phyloP scores from a whole-genome alignment of 768 basidiomycete species.

The Xanthoconium stramineum region DNA sequence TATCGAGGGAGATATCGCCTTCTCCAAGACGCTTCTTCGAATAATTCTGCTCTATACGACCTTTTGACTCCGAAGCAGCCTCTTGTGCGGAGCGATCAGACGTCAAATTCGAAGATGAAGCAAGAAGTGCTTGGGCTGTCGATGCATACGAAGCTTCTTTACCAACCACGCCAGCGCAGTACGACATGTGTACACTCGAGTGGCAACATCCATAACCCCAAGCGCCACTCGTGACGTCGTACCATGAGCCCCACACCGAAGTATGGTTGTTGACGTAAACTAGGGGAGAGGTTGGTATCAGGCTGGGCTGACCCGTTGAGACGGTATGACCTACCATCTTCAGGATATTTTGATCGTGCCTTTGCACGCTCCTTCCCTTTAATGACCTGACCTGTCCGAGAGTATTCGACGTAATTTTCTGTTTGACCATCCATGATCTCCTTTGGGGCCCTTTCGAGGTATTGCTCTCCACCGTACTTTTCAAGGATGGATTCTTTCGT shows the following conservation, averaged over 20 bases:
- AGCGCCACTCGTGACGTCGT: conserved; percentile 56
- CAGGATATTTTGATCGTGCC: conserved; percentile 88
- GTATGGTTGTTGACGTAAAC: conserved; percentile 93
- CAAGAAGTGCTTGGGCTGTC: conserved; percentile 64
- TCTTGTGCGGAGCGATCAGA: conserved; percentile 32
- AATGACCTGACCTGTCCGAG: conserved; percentile 83
- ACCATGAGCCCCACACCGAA: conserved; percentile 98
- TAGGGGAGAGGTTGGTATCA: conserved; percentile 29
- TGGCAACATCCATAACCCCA: conserved; percentile 99
- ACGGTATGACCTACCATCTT: conserved; percentile 68
- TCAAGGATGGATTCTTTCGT: conserved; percentile 86
- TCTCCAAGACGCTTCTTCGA: conserved; percentile 81
- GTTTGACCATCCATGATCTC: conserved; percentile 95
- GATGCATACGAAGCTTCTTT: conserved; percentile 78
- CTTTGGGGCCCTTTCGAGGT: conserved; percentile 83
- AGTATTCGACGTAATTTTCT: conserved; percentile 97
- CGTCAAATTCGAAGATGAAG: conserved; percentile 33
- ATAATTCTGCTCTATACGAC: conserved; percentile 63
- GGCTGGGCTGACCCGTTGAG: neutral
- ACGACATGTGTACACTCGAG: conserved; percentile 79
- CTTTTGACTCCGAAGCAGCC: conserved; percentile 28
- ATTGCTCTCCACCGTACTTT: conserved; percentile 93
- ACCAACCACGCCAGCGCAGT: conserved; percentile 86
- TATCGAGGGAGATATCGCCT: conserved; percentile 73
- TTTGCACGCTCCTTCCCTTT: conserved; percentile 90